Evolutionary conservation across 106 monocot genomes (phyloP), one percentile per base, ranked within the genome.

Genomic region (Allium fistulosum): DNA sequence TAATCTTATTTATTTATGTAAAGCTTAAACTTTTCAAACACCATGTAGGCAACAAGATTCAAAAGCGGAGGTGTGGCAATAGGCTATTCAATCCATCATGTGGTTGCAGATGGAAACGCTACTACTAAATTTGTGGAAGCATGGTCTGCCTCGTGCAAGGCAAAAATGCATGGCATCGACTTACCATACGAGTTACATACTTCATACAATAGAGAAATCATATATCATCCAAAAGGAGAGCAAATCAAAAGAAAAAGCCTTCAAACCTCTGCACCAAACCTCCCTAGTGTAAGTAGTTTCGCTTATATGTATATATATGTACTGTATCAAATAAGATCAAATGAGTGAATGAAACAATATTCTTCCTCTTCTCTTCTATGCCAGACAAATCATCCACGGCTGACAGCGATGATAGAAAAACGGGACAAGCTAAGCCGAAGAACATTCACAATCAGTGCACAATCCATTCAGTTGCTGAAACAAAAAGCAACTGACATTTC

Each of bases 51-150:
- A 18, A 81, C 81, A 4, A 55, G n/a, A 46, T 78, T 81, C 57
- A n/a, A 10, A 1, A 61, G 57, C 17, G 85, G 62, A 11, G 81
- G 85, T 2, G 37, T 79, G 17, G 82, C 86, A 7, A 15, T 82
- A 2, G 82, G 78, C 11, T 49, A 79, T 17, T 46, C 81, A 1
- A 28, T 57, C 7, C 81, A 85, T 71, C 85, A 85, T 48, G 18
- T 72, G 26, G 63, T 70, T 10, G 63, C 53, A 11, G 85, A 85
- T 69, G 85, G 85, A 4, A 59, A 55, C 46, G 84, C 65, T 17
- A 2, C 80, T 22, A 73, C 74, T 76, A n/a, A 26, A 37, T 80
- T 84, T 56, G 11, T 84, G 1, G 68, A 74, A 67, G 71, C 77
- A 12, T 84, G 84, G 84, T 26, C 77, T 37, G n/a, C 55, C 9